These are phyloP conservation scores for Myriosclerotinia duriaeana DNA, from an alignment of 2,329 filamentous ascomycete species.

Conservation along the genomic window DNA sequence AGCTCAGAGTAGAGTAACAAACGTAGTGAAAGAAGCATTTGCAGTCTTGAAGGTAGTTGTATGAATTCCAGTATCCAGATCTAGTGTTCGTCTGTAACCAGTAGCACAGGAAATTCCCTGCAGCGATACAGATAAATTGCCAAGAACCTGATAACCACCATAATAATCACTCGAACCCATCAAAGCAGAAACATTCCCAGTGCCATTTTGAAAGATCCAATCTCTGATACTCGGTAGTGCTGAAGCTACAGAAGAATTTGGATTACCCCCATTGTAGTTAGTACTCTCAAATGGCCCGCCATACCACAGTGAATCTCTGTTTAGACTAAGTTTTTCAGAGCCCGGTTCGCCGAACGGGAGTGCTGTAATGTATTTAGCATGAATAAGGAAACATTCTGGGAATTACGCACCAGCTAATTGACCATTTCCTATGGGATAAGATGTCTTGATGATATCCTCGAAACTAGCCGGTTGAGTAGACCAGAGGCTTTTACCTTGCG, in stretches of 20 bases:
- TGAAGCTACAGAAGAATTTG: constrained; percentile 40
- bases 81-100: constrained; percentile 46
- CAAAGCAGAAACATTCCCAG: constrained; percentile 39
- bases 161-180: constrained; percentile 46
- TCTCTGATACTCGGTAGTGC: constrained; percentile 47
- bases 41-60: constrained; percentile 34
- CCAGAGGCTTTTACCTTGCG: constrained; percentile 23
- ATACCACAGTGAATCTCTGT: constrained; percentile 51
- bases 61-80: constrained; percentile 47
- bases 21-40: constrained; percentile 14
- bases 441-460: constrained; percentile 40
- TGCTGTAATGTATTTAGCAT: constrained; percentile 30
- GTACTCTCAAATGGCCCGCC: constrained; percentile 5
- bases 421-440: constrained; percentile 52
- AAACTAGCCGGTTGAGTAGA: constrained; percentile 27
- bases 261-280: constrained; percentile 50
- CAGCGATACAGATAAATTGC: constrained; percentile 47
- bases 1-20: not conserved
- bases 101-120: constrained; percentile 37
- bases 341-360: constrained; percentile 48
- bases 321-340: constrained; percentile 45
- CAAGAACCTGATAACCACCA: constrained; percentile 49
- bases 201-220: constrained; percentile 51
- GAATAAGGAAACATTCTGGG: no score
- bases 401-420: constrained; percentile 44